Conservation (phyloP, 768 basidiomycete species). For the Amanita jacksonii region DNA sequence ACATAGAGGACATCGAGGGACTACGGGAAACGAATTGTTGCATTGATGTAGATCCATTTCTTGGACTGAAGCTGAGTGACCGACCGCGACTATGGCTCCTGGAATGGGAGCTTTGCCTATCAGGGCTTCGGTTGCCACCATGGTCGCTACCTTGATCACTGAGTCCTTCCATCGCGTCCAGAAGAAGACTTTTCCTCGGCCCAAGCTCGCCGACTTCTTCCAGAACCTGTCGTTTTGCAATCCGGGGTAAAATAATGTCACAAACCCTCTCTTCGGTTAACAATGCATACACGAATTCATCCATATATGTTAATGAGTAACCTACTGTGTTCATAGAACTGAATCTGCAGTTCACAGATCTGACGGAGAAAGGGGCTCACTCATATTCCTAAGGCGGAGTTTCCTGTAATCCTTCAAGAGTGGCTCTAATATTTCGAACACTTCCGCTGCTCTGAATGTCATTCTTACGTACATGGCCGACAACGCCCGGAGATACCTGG, state of each 20-base stretch:
- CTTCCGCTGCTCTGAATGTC: conserved; percentile 85
- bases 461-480: conserved; percentile 92
- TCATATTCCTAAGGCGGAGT: conserved; percentile 67
- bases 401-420: conserved; percentile 91
- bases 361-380: conserved; percentile 34
- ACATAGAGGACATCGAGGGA: conserved; percentile 45
- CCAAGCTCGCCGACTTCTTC: conserved; percentile 91
- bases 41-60: conserved; percentile 43
- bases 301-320: conserved; percentile 79
- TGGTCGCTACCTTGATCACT: conserved; percentile 41
- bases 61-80: conserved; percentile 26
- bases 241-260: conserved; percentile 89
- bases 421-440: conserved; percentile 91
- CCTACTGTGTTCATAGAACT: conserved; percentile 45
- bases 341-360: not conserved
- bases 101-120: conserved; percentile 18
- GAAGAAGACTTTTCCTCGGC: conserved; percentile 75
- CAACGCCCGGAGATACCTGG: conserved; percentile 86
- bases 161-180: conserved; percentile 79
- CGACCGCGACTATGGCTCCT: conserved; percentile 22
- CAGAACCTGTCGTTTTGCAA: conserved; percentile 75
- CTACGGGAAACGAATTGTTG: conserved; percentile 41
- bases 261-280: conserved; percentile 88
- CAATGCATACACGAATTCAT: conserved; percentile 83
- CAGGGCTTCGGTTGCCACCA: conserved; percentile 24